Base-by-base conservation (phyloP, 345 rosid genomes). In the Capsella bursapastoris region DNA sequence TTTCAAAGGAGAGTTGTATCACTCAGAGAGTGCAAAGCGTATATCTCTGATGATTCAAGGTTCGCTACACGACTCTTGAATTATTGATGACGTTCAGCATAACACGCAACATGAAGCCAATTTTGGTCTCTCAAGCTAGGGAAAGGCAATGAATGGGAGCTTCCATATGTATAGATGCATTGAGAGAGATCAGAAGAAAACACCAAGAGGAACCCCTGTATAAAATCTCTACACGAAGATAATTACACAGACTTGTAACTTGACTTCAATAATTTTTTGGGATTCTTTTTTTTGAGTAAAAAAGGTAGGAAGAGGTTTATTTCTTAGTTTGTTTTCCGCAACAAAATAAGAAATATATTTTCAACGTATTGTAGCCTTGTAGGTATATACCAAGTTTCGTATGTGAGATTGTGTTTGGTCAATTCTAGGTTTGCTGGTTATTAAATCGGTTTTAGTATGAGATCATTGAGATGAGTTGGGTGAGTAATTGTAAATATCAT, bases 21-120 rank as follows among this genome's bases (percentile, higher is more conserved):
- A 92, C 27, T 72, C 89, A 75, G 98, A 93, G 82, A 89, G 90
- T 76, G 93, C 90, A 72, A 91, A 88, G 94, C 94, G 91, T 64
- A 87, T 86, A 76, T 66, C 90, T 55, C 78, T 88, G 87, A 84
- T 86, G 84, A 88, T 88, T 84, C 96, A 89, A 85, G 93, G 88
- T 83, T 81, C 93, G 71, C 97, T 87, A 85, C 97, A 88, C 78
- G 94, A 91, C 86, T 88, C 78, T 80, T 83, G 53, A 63, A 62
- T 28, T 63, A 27, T 63, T 63, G 81, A 82, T 86, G 68, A n/a
- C 65, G 60, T 35, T 53, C 1, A 18, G 13, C 35, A 53, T 40
- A 27, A 51, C 56, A 61, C 34, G 28, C 48, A 52, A 38, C 68
- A 69, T 28, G 59, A 69, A 53, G 68, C 53, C 71, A 70, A 52